Base-by-base conservation (phyloP, 805 yeast genomes). In the Yamadazyma akitaensis region DNA sequence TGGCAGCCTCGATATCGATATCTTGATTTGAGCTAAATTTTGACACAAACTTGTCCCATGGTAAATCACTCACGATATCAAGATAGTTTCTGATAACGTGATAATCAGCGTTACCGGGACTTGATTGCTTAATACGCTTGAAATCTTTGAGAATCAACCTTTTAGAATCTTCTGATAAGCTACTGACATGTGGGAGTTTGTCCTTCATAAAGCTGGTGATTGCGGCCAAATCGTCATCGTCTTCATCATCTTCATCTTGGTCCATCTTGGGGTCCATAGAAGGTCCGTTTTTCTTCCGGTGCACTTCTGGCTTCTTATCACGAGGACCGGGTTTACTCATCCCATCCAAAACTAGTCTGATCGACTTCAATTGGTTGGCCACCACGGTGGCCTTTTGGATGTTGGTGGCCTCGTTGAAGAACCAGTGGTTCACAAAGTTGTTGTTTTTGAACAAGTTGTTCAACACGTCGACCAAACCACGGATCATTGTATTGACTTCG, bases 21-120 rank as follows among this genome's bases (percentile, higher is more conserved):
- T 75, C 74, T 24, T 72, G 74, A 56, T 75, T 65, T 12, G 64
- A 51, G 26, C 54, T 51, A 49, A 63, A 62, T 44, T 58, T 60
- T 5, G 70, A 58, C 19, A 66, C 63, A 45, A 52, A 64, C 42
- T 46, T 59, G 40, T 68, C 75, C 84, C 84, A 84, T 1, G 89
- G 89, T 40, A 84, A 67, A 54, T 84, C 89, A 63, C 76, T 65
- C 8, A 84, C 76, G 17, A 81, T 75, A 49, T 84, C 89, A 52
- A 84, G 71, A 61, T 84, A 84, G 40, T 80, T 79, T 46, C 84
- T 61, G 37, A 84, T 63, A 1, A 82, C 84, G 57, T 84, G 87
- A 56, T 77, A 81, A 48, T 84, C 90, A 0, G 81, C 71, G 26
- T 82, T 76, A 31, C 76, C 55, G 14, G 62, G 57, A 24, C 53